Evolutionary conservation across 2,329 filamentous ascomycete species (phyloP), one percentile per base, ranked within the genome.

Genomic region (Hirsutella minnesotensis): DNA sequence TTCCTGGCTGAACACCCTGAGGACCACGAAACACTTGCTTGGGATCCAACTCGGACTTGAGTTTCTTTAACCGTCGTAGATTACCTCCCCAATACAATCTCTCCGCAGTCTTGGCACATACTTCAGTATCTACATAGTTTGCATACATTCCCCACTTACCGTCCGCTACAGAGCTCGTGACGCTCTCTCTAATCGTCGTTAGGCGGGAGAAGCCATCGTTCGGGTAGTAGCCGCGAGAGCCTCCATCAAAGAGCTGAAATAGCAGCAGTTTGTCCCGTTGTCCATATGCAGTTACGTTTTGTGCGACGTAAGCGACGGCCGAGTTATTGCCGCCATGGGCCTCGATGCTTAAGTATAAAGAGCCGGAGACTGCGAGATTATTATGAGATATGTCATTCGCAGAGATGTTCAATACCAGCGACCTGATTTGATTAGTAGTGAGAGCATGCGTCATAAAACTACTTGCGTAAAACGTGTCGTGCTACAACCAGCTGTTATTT

Each of bases 101-200:
- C 47, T 71, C 66, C 3, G 72, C 72, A n/a, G 61, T 61, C 2
- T 59, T 59, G n/a, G 64, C 59, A 51, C 61, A 60, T 44, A 73
- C 59, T 36, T 57, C 63, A 0, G 70, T 64, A 50, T 76, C 72
- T 4, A 70, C 65, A 41, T 75, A 76, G 59, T 75, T 75, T 49
- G 69, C 58, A 47, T 75, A 76, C 44, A 67, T 68, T 16, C 67
- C 69, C 55, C 69, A 71, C 8, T 57, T 49, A 1, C 56, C 60
- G 30, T 60, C 49, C 12, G 56, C 54, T 55, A 65, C 57, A 12
- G 27, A 29, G 13, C 56, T 51, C 24, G 56, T 59, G 39, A 67
- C 56, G 5, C 56, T 59, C 9, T 61, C 55, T 46, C 56, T 46
- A 8, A 37, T 21, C 18, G 18, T 9, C 13, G 9, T 4, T 10